Conservation (phyloP, 164 flowering plant genomes). For the Cinnamomum micranthum region DNA sequence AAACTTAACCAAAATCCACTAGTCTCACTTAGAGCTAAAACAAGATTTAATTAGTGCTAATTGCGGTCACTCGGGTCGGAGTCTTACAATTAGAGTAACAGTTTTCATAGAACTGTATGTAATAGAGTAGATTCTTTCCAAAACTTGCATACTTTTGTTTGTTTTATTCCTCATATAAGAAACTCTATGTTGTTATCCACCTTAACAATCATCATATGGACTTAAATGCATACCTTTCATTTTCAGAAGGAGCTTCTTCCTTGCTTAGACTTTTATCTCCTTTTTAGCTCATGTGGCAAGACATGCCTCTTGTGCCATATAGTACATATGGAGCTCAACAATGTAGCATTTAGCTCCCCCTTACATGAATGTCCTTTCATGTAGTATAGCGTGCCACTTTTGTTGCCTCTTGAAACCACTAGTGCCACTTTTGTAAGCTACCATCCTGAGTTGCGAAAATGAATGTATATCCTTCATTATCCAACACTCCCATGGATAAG, state of each 20-base stretch:
- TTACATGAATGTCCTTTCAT: neutral
- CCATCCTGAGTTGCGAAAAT: neutral
- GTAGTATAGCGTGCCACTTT: neutral
- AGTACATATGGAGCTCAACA: neutral
- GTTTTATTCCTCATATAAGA: neutral
- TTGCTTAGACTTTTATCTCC: neutral
- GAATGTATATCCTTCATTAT: neutral
- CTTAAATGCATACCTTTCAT: neutral
- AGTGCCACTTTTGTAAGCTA: neutral
- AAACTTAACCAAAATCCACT: no score
- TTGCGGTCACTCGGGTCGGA: no score
- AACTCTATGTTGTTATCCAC: neutral
- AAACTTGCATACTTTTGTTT: neutral
- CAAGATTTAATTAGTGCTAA: no score
- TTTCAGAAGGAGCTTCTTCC: neutral
- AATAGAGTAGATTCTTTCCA: neutral
- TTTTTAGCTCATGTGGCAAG: conserved; percentile 7
- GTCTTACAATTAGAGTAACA: no score
- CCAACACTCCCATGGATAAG: neutral
- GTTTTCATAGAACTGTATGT: neutral
- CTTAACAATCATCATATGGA: conserved; percentile 7
- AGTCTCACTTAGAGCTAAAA: no score
- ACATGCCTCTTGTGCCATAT: conserved; percentile 3
- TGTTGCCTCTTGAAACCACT: neutral
- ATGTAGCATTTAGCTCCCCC: neutral